These are phyloP conservation scores for Trichoderma sp. DNA, from an alignment of 2,329 filamentous ascomycete genomes.

Conservation along the genomic window DNA sequence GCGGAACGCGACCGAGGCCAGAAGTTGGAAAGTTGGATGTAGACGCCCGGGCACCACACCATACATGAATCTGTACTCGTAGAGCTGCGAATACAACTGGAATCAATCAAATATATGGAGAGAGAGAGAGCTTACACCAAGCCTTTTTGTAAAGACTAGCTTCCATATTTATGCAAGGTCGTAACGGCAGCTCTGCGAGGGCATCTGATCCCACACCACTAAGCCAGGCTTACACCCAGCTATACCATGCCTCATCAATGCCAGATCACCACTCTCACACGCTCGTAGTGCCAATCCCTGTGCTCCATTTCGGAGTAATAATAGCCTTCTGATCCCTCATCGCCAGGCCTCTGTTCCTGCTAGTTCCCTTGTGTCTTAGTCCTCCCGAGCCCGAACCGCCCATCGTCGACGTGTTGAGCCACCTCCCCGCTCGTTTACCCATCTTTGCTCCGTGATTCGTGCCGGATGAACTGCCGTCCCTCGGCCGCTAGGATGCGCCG, in stretches of 20 bases:
- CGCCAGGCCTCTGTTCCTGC: not conserved
- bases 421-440: conserved; percentile 8
- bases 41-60: not conserved
- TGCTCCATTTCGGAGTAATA: not conserved
- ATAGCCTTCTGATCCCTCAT: not conserved
- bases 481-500: not conserved
- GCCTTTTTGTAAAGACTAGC: not conserved
- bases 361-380: conserved; percentile 15
- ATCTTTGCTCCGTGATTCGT: not conserved
- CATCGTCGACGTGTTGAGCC: not conserved
- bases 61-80: not conserved
- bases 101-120: not conserved
- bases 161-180: not conserved
- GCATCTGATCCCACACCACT: not conserved
- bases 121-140: not conserved
- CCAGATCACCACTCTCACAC: not conserved
- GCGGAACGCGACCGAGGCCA: conserved; percentile 1
- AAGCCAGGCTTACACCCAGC: not conserved
- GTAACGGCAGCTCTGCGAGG: not conserved
- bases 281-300: not conserved
- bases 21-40: not conserved
- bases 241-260: not conserved
- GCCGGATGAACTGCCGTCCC: not conserved
- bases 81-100: not conserved
- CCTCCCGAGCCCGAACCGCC: conserved; percentile 19